Conservation (phyloP, 768 basidiomycete genomes). For the Sporobolomyces roseus region DNA sequence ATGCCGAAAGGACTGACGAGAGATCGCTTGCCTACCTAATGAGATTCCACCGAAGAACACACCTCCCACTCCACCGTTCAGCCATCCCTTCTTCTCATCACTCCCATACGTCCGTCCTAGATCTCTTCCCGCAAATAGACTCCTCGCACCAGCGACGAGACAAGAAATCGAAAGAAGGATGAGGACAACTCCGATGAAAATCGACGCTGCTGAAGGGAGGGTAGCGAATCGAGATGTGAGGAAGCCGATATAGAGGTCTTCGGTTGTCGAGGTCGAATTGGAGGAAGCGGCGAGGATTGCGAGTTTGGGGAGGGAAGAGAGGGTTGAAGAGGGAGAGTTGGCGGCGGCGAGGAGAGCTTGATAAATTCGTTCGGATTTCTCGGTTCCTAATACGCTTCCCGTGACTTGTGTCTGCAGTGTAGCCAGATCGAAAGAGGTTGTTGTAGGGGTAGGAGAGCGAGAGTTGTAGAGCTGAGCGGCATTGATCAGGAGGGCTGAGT, state of each 20-base stretch:
- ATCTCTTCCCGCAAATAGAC: not conserved
- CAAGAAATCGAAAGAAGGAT: constrained; percentile 12
- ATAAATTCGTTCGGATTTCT: constrained; percentile 7
- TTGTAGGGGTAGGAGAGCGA: not conserved
- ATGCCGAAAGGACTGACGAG: not conserved
- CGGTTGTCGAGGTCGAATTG: not conserved
- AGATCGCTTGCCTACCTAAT: not conserved
- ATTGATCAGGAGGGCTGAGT: not conserved
- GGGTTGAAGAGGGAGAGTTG: not conserved
- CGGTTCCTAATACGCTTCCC: not conserved
- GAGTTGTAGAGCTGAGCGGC: too few relatives aligned
- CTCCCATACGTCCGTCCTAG: constrained; percentile 11
- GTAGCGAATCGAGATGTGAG: constrained; percentile 16
- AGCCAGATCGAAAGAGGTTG: not conserved
- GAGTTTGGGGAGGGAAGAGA: not conserved
- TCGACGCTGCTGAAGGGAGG: constrained; percentile 7
- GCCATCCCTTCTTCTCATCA: constrained; percentile 15
- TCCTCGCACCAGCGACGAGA: constrained; percentile 4
- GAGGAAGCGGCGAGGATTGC: constrained; percentile 5
- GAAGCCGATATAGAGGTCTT: constrained; percentile 4
- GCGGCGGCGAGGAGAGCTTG: constrained; percentile 13
- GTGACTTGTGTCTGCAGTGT: not conserved
- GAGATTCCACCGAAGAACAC: not conserved
- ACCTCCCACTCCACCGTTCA: constrained; percentile 27
- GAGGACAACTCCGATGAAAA: constrained; percentile 23